A percentile compares a stretch with the other conserved stretches of the same genome.
These are phyloP conservation scores for Trichomonas vaginalis DNA, from an alignment of 208 protist genomes.

Conservation along the genomic window DNA sequence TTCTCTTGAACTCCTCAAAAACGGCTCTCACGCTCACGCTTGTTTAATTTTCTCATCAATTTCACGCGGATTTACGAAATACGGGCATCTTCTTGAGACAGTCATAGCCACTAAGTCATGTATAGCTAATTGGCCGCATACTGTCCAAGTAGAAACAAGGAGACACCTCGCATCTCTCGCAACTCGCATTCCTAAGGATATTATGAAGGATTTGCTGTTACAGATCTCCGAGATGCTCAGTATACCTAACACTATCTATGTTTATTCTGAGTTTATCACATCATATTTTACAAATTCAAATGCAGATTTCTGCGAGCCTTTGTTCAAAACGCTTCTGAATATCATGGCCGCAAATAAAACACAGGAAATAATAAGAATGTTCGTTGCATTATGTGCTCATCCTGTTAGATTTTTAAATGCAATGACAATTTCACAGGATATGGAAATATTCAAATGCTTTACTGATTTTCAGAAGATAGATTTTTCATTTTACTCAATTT, in stretches of 20 bases:
- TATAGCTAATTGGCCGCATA: background rate
- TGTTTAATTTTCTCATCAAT: background rate
- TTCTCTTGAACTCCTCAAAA: background rate
- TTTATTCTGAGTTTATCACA: background rate
- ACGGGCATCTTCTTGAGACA: background rate
- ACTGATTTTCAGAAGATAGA: background rate
- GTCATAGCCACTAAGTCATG: background rate
- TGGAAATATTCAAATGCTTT: background rate
- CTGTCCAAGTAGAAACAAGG: background rate
- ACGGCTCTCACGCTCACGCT: background rate
- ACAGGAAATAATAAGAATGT: background rate
- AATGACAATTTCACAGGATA: background rate
- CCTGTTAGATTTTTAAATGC: background rate
- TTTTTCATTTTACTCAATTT: background rate
- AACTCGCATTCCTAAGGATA: background rate
- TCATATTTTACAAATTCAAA: background rate
- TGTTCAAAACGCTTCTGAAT: background rate
- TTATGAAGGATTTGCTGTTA: background rate
- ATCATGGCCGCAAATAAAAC: background rate
- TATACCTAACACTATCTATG: background rate
- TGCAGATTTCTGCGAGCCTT: background rate
- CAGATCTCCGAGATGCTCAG: background rate
- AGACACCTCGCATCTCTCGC: background rate
- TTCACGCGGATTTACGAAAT: background rate
- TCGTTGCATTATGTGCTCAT: background rate